These are phyloP conservation scores for Cytidiella melzeri DNA, from an alignment of 768 basidiomycete genomes.

Conservation along the genomic window DNA sequence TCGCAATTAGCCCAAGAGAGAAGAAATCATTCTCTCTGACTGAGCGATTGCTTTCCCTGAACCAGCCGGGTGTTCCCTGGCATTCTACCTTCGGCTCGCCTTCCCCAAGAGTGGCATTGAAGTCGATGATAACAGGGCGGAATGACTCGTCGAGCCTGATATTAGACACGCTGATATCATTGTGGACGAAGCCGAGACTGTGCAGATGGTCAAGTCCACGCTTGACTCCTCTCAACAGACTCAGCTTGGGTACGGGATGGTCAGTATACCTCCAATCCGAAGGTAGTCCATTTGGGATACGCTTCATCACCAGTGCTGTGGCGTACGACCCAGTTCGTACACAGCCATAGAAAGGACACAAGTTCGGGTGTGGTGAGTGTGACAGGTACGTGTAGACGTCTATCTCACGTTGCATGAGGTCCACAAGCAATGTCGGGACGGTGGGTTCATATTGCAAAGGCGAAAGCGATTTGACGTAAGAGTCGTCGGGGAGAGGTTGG, in stretches of 20 bases:
- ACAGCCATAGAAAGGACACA: neutral
- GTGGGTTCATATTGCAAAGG: neutral
- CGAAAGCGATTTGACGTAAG: neutral
- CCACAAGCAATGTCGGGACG: neutral
- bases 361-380: neutral
- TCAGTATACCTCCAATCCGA: neutral
- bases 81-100: neutral
- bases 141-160: neutral
- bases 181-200: conserved; percentile 1
- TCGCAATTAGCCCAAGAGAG: neutral
- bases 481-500: neutral
- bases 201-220: neutral
- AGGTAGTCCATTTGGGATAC: neutral
- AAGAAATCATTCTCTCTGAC: neutral
- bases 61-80: neutral
- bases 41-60: neutral
- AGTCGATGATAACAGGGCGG: neutral
- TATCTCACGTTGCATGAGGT: neutral
- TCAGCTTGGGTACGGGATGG: neutral
- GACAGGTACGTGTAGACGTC: neutral
- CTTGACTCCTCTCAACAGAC: neutral
- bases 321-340: neutral
- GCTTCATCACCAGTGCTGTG: neutral
- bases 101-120: neutral
- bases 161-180: neutral